Evolutionary conservation across 2,329 filamentous ascomycete species (phyloP).

Genomic region (Dryadomyces quercus-mongolicae): DNA sequence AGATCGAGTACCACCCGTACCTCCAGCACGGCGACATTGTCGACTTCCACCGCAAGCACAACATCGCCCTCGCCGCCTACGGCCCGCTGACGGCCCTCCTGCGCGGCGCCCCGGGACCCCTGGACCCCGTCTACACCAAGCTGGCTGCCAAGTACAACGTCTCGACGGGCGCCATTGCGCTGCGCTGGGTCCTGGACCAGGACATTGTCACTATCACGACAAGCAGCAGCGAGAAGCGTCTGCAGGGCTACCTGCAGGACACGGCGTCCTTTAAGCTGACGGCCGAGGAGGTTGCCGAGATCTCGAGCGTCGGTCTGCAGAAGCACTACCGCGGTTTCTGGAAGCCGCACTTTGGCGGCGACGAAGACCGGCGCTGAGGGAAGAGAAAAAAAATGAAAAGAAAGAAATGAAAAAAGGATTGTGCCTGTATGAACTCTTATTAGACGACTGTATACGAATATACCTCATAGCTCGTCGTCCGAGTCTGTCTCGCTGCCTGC

Average conservation of each 20-base stretch:
- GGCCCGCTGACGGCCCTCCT: slow-evolving; percentile 40
- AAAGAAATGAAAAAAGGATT: not conserved
- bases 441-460: not conserved
- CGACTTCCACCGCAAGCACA: slow-evolving; percentile 41
- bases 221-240: slow-evolving; percentile 42
- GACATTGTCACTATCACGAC: slow-evolving; percentile 48
- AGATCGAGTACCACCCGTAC: slow-evolving; percentile 74
- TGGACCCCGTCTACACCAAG: slow-evolving; percentile 36
- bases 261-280: slow-evolving; percentile 46
- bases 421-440: not conserved
- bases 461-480: slow-evolving; percentile 39
- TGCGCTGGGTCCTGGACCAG: slow-evolving; percentile 49
- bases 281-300: slow-evolving; percentile 42
- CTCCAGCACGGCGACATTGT: slow-evolving; percentile 52
- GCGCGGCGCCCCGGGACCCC: slow-evolving; percentile 37
- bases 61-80: slow-evolving; percentile 45
- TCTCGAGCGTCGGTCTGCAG: slow-evolving; percentile 41
- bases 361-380: slow-evolving; percentile 28
- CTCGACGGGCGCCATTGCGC: slow-evolving; percentile 39
- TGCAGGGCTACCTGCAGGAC: slow-evolving; percentile 41
- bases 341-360: slow-evolving; percentile 34
- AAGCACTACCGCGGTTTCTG: slow-evolving; percentile 53
- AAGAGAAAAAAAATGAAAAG: not conserved
- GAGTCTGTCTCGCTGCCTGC: slow-evolving; percentile 37
- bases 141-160: slow-evolving; percentile 48